These are phyloP conservation scores for Myriosclerotinia scirpicola DNA, from an alignment of 2,329 filamentous ascomycete species.

Conservation along the genomic window DNA sequence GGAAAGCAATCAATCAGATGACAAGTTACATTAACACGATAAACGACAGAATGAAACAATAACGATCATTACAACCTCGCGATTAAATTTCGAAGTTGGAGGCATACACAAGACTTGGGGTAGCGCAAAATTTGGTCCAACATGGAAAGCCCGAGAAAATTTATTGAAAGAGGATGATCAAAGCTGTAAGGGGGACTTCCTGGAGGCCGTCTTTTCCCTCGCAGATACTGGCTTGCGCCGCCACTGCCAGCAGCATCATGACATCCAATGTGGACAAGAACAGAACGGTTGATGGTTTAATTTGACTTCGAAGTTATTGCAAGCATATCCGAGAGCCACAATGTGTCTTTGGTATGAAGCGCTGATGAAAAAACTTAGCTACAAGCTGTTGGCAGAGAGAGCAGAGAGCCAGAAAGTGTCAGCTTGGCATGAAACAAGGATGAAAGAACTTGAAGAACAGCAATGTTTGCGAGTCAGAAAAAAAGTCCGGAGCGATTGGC, in stretches of 20 bases:
- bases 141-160: background rate
- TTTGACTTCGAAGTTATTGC: too few relatives aligned
- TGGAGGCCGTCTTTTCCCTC: too few relatives aligned
- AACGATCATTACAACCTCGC: background rate
- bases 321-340: too few relatives aligned
- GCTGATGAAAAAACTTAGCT: conserved; percentile 99
- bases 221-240: conserved; percentile 68
- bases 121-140: background rate
- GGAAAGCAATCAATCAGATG: background rate
- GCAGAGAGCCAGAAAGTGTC: conserved; percentile 96
- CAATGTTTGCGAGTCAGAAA: too few relatives aligned
- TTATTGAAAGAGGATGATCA: background rate
- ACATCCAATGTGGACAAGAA: conserved; percentile 99
- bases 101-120: background rate
- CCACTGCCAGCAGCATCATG: conserved; percentile 95
- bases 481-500: conserved; percentile 61
- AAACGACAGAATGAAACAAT: background rate
- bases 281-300: too few relatives aligned
- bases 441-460: too few relatives aligned
- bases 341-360: too few relatives aligned
- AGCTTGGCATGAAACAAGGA: conserved; percentile 84
- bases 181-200: background rate
- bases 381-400: conserved; percentile 95
- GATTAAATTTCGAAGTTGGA: background rate
- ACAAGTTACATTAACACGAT: background rate